Percentiles rank a stretch among this genome's conserved stretches.
These are phyloP conservation scores for Candolleomyces efflorescens DNA, from an alignment of 768 basidiomycete species.

Conservation along the genomic window DNA sequence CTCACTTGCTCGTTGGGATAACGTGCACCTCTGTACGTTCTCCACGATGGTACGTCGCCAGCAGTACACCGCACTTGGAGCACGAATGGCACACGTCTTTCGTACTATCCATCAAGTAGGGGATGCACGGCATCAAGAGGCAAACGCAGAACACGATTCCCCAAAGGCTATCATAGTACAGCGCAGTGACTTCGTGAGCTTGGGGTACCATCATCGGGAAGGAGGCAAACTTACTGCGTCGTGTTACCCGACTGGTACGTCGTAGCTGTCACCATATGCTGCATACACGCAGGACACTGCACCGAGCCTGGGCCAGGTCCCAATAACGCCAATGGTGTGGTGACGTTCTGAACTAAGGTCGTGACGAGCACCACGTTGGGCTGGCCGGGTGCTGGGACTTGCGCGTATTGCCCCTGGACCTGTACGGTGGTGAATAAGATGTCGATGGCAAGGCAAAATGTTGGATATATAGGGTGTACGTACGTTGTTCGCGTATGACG, in stretches of 20 bases:
- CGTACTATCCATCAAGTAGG: conserved; percentile 1
- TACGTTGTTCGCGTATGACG: no score
- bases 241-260: background rate
- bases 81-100: conserved; percentile 2
- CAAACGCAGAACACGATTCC: background rate
- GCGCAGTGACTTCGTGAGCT: background rate
- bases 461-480: no score
- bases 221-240: background rate
- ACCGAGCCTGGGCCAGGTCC: background rate
- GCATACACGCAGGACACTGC: background rate
- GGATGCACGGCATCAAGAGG: conserved; percentile 1
- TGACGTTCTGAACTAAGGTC: background rate
- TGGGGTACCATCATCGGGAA: no score
- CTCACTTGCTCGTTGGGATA: background rate
- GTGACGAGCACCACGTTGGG: no score
- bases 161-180: background rate
- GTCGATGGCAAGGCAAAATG: no score
- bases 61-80: background rate
- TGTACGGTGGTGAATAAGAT: no score
- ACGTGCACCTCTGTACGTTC: background rate
- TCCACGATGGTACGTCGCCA: background rate
- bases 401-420: no score
- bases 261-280: background rate
- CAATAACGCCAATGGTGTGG: background rate
- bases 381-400: no score